These are phyloP conservation scores for Wickerhamomyces chambardii DNA, from an alignment of 805 yeast genomes.

Conservation along the genomic window DNA sequence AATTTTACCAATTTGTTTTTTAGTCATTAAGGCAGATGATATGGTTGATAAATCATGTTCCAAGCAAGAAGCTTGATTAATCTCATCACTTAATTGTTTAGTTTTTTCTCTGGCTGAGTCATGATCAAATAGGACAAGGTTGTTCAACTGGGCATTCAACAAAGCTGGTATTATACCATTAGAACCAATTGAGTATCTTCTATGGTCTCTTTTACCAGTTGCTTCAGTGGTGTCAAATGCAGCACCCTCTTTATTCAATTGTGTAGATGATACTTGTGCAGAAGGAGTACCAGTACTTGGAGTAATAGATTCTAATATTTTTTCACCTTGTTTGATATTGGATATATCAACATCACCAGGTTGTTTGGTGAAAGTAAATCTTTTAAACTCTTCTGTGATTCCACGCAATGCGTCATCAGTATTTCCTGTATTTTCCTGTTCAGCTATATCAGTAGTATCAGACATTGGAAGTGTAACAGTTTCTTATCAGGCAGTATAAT, in stretches of 20 bases:
- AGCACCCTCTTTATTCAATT: too few relatives aligned
- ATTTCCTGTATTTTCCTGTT: too few relatives aligned
- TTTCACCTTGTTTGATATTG: constrained; percentile 6
- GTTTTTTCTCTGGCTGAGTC: not conserved
- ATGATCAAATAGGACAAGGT: constrained; percentile 14
- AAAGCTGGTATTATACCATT: constrained; percentile 16
- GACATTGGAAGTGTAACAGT: too few relatives aligned
- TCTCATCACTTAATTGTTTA: constrained; percentile 4
- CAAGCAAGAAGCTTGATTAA: not conserved
- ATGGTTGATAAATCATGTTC: constrained; percentile 8
- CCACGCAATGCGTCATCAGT: not conserved
- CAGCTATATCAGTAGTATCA: too few relatives aligned
- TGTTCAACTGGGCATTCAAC: constrained; percentile 18
- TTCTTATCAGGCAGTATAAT: too few relatives aligned
- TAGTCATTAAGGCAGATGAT: constrained; percentile 16
- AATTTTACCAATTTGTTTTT: constrained; percentile 16
- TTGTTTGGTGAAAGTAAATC: constrained; percentile 1
- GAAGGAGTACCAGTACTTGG: constrained; percentile 6
- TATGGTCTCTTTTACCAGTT: constrained; percentile 1
- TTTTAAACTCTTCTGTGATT: not conserved
- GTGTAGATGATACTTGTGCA: not conserved
- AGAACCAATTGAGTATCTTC: constrained; percentile 13
- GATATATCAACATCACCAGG: not conserved
- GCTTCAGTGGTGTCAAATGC: too few relatives aligned
- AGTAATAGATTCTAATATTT: constrained; percentile 9